A percentile compares a stretch with the other conserved stretches of the same genome.
Conservation (phyloP, 2,329 filamentous ascomycete species). For the Calycina marina region DNA sequence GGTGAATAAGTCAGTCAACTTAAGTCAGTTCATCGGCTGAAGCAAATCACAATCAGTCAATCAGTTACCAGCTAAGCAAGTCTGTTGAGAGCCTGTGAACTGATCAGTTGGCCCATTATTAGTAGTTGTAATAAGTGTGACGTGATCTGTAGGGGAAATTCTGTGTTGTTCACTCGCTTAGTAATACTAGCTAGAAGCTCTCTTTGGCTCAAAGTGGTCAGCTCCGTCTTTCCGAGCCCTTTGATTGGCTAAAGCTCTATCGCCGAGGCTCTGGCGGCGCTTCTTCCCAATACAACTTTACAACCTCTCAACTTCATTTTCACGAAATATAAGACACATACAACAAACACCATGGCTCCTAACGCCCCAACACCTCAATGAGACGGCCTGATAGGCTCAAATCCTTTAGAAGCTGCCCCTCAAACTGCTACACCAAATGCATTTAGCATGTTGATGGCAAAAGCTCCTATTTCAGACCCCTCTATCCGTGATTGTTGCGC, state of each 20-base stretch:
- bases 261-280: too few species aligned
- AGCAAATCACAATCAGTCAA: too few species aligned
- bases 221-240: too few species aligned
- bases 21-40: too few species aligned
- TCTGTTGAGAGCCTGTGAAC: too few species aligned
- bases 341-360: neutral
- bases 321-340: neutral
- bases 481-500: neutral
- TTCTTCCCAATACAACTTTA: too few species aligned
- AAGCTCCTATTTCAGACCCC: neutral
- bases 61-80: too few species aligned
- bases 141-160: too few species aligned
- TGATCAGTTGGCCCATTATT: too few species aligned
- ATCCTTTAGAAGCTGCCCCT: neutral
- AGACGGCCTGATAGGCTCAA: neutral
- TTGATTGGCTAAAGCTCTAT: neutral
- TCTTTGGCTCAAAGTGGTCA: neutral
- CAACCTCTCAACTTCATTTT: neutral
- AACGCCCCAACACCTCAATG: neutral
- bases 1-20: too few species aligned
- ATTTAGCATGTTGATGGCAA: neutral
- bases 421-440: neutral
- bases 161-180: neutral
- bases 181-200: neutral
- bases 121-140: too few species aligned